Evolutionary conservation across 2,329 filamentous ascomycete species (phyloP).

Genomic region (Cladosporium oxysporum): DNA sequence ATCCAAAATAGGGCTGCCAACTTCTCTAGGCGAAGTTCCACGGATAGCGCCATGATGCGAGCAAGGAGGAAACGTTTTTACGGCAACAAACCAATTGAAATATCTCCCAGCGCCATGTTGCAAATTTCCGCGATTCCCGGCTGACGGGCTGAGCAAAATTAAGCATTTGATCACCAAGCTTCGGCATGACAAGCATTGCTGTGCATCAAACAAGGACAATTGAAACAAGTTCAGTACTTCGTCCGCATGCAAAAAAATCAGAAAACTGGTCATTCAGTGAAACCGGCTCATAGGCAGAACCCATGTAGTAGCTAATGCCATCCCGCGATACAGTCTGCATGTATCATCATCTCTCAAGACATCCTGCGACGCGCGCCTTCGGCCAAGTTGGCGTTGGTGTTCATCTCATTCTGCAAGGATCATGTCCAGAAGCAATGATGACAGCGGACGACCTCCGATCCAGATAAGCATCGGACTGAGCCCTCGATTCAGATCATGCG

Average conservation of each 20-base stretch:
- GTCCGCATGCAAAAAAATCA: not conserved
- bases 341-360: not conserved
- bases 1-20: constrained; percentile 14
- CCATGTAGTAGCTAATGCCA: constrained; percentile 2
- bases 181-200: constrained; percentile 9
- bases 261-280: not conserved
- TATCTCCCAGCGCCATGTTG: not conserved
- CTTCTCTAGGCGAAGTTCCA: not conserved
- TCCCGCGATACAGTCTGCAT: not conserved
- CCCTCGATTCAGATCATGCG: not conserved
- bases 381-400: not conserved
- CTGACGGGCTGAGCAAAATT: not conserved
- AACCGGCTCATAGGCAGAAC: not conserved
- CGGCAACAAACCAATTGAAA: not conserved
- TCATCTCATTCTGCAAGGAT: not conserved
- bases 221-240: constrained; percentile 4
- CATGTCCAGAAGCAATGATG: not conserved
- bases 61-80: not conserved
- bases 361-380: not conserved
- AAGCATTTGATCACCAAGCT: constrained; percentile 15
- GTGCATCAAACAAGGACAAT: not conserved
- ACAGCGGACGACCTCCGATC: not conserved
- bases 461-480: not conserved
- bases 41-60: not conserved
- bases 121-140: not conserved